phyloP scores from a whole-genome alignment of 1,284 basidiomycete species.

The Ganoderma multipileum region DNA sequence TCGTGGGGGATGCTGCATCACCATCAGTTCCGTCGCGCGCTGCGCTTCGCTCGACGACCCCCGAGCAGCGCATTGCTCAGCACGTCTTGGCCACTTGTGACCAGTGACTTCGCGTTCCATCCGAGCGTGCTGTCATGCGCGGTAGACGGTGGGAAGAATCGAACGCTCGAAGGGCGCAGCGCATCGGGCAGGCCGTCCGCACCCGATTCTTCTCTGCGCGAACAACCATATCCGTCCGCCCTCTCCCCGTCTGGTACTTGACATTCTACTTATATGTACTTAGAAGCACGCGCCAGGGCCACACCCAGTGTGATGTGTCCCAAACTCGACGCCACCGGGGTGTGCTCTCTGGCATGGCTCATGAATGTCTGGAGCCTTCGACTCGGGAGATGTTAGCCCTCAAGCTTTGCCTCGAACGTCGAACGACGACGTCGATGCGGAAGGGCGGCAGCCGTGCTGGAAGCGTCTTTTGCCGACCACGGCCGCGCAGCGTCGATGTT shows the following conservation, averaged over 20 bases:
- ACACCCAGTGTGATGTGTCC: not conserved
- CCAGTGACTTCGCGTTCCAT: conserved; percentile 12
- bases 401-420: not conserved
- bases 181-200: not conserved
- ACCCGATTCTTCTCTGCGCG: not conserved
- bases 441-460: not conserved
- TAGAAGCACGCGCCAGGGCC: not conserved
- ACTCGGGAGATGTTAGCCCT: not conserved
- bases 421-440: not conserved
- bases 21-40: not conserved
- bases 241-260: not conserved
- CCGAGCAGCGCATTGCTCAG: not conserved
- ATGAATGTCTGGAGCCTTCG: not conserved
- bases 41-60: not conserved
- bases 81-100: not conserved
- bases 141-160: not conserved
- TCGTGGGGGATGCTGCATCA: not conserved
- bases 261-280: not conserved
- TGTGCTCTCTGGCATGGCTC: not conserved
- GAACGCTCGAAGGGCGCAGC: not conserved
- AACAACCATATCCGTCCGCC: not conserved
- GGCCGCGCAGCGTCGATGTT: not conserved
- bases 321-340: not conserved
- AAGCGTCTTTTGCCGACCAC: not conserved
- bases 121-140: conserved; percentile 18